A percentile compares a stretch with the other conserved stretches of the same genome.
phyloP scores from a whole-genome alignment of 2,329 filamentous ascomycete species.

The Fusarium sp. region DNA sequence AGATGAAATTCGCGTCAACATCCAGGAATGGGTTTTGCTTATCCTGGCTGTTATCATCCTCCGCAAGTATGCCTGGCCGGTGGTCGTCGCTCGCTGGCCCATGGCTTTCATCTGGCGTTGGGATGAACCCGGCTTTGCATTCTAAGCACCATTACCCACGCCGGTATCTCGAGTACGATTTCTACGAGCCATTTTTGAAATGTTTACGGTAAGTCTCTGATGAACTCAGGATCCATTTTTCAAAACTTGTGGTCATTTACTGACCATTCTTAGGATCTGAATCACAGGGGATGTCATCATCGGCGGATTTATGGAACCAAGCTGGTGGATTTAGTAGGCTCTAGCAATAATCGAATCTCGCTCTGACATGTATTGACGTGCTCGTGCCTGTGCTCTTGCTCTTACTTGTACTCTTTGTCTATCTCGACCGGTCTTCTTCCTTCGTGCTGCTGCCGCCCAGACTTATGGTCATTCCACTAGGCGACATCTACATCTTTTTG shows the following conservation, averaged over 20 bases:
- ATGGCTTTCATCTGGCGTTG: background rate
- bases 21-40: background rate
- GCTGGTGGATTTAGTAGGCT: background rate
- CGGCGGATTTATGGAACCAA: background rate
- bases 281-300: background rate
- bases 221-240: rapidly evolving
- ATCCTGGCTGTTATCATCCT: background rate
- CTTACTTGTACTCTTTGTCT: too few relatives aligned
- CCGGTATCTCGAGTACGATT: background rate
- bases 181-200: slow-evolving; percentile 1
- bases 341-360: background rate
- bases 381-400: background rate
- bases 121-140: background rate
- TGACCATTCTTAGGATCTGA: background rate
- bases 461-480: background rate
- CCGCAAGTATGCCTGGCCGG: background rate
- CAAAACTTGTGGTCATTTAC: background rate
- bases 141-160: background rate
- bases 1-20: background rate
- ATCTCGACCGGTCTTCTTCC: background rate
- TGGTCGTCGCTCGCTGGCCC: background rate
- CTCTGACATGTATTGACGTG: background rate
- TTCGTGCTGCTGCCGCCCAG: too few relatives aligned
- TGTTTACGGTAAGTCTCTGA: background rate
- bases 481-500: background rate